Conservation (phyloP, 2,329 filamentous ascomycete species). For the Alternaria rosae region DNA sequence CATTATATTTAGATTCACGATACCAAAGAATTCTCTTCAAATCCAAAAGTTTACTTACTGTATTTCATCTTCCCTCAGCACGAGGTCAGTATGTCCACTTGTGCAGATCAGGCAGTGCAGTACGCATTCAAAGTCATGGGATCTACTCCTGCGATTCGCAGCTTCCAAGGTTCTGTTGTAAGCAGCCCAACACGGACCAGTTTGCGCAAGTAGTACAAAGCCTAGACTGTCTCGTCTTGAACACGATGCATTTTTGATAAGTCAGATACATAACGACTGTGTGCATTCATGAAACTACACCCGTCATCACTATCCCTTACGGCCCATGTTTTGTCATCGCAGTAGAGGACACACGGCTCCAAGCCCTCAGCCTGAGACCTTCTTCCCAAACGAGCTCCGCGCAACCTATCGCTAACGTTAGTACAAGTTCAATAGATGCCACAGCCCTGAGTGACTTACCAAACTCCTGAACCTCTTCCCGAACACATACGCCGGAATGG, state of each 20-base stretch:
- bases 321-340: not conserved
- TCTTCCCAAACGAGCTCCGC: slow-evolving; percentile 29
- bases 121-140: not conserved
- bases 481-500: slow-evolving; percentile 68
- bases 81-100: not conserved
- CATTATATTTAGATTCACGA: not conserved
- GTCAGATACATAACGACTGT: not conserved
- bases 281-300: not conserved
- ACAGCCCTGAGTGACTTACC: slow-evolving; percentile 16
- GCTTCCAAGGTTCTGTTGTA: too few species aligned
- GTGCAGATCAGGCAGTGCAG: rapidly evolving
- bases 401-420: slow-evolving; percentile 18
- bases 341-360: not conserved
- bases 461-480: slow-evolving; percentile 45
- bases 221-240: not conserved
- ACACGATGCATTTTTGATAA: not conserved
- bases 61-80: not conserved
- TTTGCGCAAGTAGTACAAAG: not conserved
- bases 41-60: not conserved
- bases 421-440: not conserved
- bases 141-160: not conserved
- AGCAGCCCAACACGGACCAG: not conserved
- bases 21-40: not conserved
- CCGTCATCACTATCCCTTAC: not conserved
- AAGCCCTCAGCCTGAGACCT: slow-evolving; percentile 17